Base-by-base conservation (phyloP, 306 rosid genomes). In the Vigna trinervia region DNA sequence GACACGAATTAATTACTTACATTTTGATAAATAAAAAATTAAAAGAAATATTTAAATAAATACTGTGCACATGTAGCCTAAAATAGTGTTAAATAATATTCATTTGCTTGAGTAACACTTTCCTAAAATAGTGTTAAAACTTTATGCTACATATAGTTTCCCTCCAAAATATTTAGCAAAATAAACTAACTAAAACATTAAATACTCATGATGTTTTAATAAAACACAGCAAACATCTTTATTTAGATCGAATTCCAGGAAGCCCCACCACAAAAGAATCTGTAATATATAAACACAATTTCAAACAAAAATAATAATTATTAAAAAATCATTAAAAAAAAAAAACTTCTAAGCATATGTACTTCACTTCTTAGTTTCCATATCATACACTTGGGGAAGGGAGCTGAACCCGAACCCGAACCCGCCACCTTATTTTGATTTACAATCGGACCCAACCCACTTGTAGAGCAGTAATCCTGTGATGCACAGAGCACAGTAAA, bases 281-380 rank as follows among this genome's bases (percentile, higher is more conserved):
- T 30, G 34, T 30, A 30, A 30, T 30, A 30, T 30, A 30, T 30
- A 32, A 70, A 51, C 32, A 71, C 6, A 51, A 34, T 10, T 68
- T 13, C 39, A 65, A 17, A 36, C 15, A 36, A 19, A 64, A 17
- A 36, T n/a, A 0, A 17, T 9, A 12, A 17, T 7, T 68, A 62
- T 32, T 14, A 5, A 61, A 9, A 47, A 46, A 15, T 23, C 8
- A 13, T 4, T 23, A 23, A 26, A 67, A 17, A 17, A 17, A 12
- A 11, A 7, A 47, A 5, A 11, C 5, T 12, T 30, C 5, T 59
- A n/a, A 59, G 12, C 48, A 23, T 39, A 53, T 28, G 22, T 7
- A 14, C 71, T 62, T 76, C 86, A 71, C 19, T 12, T 48, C 74
- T 76, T 60, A 71, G 8, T 30, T 59, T 81, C 73, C 48, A 68